A percentile compares a stretch with the other conserved stretches of the same genome.
Conservation (phyloP, 2,329 filamentous ascomycete genomes). For the Lomentospora prolificans region DNA sequence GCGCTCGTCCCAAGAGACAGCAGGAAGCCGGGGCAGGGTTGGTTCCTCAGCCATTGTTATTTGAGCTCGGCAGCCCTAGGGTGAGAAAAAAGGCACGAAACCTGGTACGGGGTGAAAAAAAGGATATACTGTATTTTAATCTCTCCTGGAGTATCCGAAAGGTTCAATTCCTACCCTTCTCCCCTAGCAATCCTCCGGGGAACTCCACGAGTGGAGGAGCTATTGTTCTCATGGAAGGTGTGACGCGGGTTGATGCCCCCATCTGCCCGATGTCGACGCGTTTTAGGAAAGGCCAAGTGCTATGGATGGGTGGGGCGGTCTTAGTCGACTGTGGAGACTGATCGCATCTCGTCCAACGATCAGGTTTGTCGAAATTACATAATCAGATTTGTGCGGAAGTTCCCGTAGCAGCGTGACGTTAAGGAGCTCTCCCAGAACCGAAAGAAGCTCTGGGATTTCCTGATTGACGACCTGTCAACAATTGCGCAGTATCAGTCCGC, state of each 20-base stretch:
- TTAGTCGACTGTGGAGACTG: too few relatives aligned
- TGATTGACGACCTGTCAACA: conserved; percentile 3
- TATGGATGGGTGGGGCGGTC: too few relatives aligned
- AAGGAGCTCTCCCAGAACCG: not conserved
- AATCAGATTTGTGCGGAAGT: not conserved
- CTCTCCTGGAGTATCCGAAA: not conserved
- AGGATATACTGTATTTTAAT: not conserved
- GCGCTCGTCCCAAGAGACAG: conserved; percentile 27
- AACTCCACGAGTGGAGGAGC: not conserved
- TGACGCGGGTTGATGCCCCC: conserved; percentile 4
- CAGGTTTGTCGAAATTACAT: not conserved
- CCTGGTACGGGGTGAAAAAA: not conserved
- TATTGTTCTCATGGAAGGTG: conserved; percentile 3
- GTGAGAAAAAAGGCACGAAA: not conserved
- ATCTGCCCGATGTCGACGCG: not conserved
- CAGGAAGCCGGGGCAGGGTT: conserved; percentile 28
- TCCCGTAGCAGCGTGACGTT: conserved; percentile 2
- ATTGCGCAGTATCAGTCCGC: not conserved
- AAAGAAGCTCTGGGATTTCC: conserved; percentile 4
- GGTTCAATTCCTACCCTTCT: too few relatives aligned
- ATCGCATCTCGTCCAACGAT: too few relatives aligned
- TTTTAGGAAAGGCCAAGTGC: not conserved
- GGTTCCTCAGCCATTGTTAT: conserved; percentile 29
- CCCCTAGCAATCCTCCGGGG: not conserved
- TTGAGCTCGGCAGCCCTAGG: not conserved